Conservation (phyloP, 345 rosid species). For the Cochlearia excelsa region DNA sequence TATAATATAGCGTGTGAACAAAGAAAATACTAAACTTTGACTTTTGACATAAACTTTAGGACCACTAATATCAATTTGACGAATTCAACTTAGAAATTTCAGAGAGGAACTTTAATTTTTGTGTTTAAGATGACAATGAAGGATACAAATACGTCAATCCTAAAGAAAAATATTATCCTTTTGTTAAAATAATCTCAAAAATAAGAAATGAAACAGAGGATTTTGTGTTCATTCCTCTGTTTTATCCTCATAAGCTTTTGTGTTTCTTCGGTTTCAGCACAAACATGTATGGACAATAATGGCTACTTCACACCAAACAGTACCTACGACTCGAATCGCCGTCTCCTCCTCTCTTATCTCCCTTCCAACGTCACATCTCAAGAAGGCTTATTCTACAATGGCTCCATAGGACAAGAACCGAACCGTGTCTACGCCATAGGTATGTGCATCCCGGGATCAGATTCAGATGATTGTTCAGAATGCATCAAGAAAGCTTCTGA, state of each 20-base stretch:
- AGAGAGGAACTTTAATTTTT: too few species aligned
- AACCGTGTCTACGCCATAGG: constrained; percentile 28
- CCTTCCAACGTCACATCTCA: constrained; percentile 24
- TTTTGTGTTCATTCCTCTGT: constrained; percentile 5
- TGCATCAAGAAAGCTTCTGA: constrained; percentile 23
- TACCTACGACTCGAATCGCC: constrained; percentile 29
- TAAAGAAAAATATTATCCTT: background rate
- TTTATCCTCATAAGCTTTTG: constrained; percentile 19
- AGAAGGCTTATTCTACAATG: constrained; percentile 28
- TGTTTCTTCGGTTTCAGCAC: constrained; percentile 4
- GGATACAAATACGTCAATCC: background rate
- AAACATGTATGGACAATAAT: constrained; percentile 1
- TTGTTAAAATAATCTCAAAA: background rate
- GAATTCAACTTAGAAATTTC: too few species aligned
- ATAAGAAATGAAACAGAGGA: constrained; percentile 7
- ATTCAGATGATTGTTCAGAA: constrained; percentile 8
- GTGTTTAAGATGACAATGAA: too few species aligned
- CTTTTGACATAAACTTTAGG: too few species aligned
- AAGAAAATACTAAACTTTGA: too few species aligned
- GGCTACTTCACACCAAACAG: constrained; percentile 32
- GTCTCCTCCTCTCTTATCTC: constrained; percentile 25
- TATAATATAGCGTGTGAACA: too few species aligned
- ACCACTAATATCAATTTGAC: too few species aligned
- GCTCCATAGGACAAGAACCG: constrained; percentile 24
- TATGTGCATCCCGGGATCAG: constrained; percentile 34